These are phyloP conservation scores for Ogataea salicorniae DNA, from an alignment of 805 yeast genomes.

Conservation along the genomic window DNA sequence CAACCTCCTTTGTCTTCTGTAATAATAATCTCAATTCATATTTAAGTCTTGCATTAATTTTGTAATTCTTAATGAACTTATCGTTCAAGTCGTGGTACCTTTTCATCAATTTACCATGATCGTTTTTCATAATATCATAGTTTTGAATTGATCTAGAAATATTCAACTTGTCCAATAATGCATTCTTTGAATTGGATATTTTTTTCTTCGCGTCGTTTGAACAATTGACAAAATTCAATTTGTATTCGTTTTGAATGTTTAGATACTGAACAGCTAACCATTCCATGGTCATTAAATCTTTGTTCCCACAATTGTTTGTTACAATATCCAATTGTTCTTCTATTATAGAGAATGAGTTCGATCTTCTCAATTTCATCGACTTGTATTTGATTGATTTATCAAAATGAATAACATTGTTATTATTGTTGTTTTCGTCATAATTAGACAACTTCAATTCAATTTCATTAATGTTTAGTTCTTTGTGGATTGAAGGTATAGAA, in stretches of 20 bases:
- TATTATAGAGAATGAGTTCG: slow-evolving; percentile 31
- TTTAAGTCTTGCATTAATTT: slow-evolving; percentile 53
- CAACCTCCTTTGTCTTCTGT: slow-evolving; percentile 62
- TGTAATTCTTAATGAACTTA: slow-evolving; percentile 45
- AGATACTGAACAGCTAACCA: slow-evolving; percentile 25
- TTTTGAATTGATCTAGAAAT: slow-evolving; percentile 5
- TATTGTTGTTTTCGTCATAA: slow-evolving; percentile 20
- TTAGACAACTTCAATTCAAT: slow-evolving; percentile 21
- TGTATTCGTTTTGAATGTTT: slow-evolving; percentile 14
- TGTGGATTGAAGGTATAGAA: slow-evolving; percentile 34
- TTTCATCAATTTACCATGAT: slow-evolving; percentile 16
- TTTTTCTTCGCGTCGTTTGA: slow-evolving; percentile 12
- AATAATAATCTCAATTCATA: slow-evolving; percentile 60
- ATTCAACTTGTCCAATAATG: slow-evolving; percentile 16
- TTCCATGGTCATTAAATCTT: slow-evolving; percentile 12
- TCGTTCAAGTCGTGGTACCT: slow-evolving; percentile 26
- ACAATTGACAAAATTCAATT: slow-evolving; percentile 15
- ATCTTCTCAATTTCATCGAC: slow-evolving; percentile 23
- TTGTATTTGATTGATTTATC: background rate
- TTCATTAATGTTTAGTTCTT: slow-evolving; percentile 29
- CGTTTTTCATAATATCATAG: slow-evolving; percentile 12
- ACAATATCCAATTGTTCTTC: slow-evolving; percentile 12
- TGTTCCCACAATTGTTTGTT: no score
- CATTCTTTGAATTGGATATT: slow-evolving; percentile 13
- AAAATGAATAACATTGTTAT: slow-evolving; percentile 8